Percentiles rank a stretch among this genome's conserved stretches.
Evolutionary conservation across 2,329 filamentous ascomycete species (phyloP).

Genomic region (Aureobasidium sp.): DNA sequence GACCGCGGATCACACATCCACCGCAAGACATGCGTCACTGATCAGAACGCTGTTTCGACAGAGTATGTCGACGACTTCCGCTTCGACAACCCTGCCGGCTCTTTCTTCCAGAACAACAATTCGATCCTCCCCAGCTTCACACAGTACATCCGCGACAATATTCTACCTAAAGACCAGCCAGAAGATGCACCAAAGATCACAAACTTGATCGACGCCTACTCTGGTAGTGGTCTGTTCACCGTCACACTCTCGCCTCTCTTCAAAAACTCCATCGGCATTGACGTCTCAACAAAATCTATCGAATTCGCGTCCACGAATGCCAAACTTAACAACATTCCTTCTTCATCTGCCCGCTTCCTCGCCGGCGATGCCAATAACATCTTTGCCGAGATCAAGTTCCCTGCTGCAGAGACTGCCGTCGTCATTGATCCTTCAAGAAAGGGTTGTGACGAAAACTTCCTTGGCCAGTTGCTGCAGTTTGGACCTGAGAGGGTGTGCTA

Average conservation of each 20-base stretch:
- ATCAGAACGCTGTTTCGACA: constrained; percentile 72
- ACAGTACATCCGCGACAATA: constrained; percentile 73
- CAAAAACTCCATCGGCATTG: constrained; percentile 74
- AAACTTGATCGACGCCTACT: constrained; percentile 96
- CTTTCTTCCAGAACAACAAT: constrained; percentile 99
- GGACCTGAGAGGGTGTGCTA: constrained; percentile 78
- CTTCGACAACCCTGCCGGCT: constrained; percentile 85
- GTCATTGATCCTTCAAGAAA: constrained; percentile 95
- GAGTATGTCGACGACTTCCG: constrained; percentile 82
- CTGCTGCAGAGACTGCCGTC: constrained; percentile 77
- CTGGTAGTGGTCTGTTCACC: constrained; percentile 92
- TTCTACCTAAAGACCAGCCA: constrained; percentile 48
- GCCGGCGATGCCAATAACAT: constrained; percentile 79
- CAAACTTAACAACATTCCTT: constrained; percentile 60
- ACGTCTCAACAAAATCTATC: constrained; percentile 77
- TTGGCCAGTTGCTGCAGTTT: constrained; percentile 71
- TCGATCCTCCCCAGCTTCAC: constrained; percentile 87
- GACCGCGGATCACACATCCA: constrained; percentile 60
- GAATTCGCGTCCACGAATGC: constrained; percentile 73
- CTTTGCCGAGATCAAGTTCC: constrained; percentile 59
- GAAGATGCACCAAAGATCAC: constrained; percentile 49
- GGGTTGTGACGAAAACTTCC: constrained; percentile 80
- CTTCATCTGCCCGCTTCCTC: constrained; percentile 70
- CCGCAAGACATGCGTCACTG: constrained; percentile 81
- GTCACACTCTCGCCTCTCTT: constrained; percentile 84